These are phyloP conservation scores for Penicillium paradoxum DNA, from an alignment of 495 filamentous ascomycete genomes.

Conservation along the genomic window DNA sequence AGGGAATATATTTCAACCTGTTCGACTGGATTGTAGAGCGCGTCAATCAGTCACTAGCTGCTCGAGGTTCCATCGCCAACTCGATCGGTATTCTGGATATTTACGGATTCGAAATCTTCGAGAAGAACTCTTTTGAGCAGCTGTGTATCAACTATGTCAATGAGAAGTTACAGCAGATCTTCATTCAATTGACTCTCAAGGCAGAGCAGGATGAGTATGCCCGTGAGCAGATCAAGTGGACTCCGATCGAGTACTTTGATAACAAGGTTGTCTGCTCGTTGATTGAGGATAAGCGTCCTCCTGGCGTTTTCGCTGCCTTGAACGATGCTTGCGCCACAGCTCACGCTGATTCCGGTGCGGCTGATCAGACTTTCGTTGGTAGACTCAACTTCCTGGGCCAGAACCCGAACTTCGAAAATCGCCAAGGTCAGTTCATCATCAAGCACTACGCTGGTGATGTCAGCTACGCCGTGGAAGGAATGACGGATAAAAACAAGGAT, in stretches of 20 bases:
- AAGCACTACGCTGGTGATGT: conserved; percentile 99
- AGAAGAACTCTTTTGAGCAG: conserved; percentile 98
- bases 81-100: conserved; percentile 98
- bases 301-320: conserved; percentile 90
- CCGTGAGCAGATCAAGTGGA: conserved; percentile 95
- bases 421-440: conserved; percentile 95
- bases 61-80: conserved; percentile 67
- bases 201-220: conserved; percentile 98
- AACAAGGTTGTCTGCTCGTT: conserved; percentile 98
- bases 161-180: conserved; percentile 99
- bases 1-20: conserved; percentile 94
- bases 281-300: conserved; percentile 87
- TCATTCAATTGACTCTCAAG: conserved; percentile 95
- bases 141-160: conserved; percentile 99
- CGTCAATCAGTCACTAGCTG: conserved; percentile 83
- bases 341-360: conserved; percentile 88
- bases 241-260: conserved; percentile 98
- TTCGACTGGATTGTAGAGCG: conserved; percentile 98
- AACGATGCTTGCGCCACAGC: conserved; percentile 98
- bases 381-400: conserved; percentile 79
- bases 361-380: conserved; percentile 93
- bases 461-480: conserved; percentile 88
- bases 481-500: conserved; percentile 99
- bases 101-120: conserved; percentile 99
- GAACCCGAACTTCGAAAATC: conserved; percentile 85